Evolutionary conservation across 2,329 filamentous ascomycete genomes (phyloP), one percentile per base, ranked within the genome.

Genomic region (Cryphonectria radicalis): DNA sequence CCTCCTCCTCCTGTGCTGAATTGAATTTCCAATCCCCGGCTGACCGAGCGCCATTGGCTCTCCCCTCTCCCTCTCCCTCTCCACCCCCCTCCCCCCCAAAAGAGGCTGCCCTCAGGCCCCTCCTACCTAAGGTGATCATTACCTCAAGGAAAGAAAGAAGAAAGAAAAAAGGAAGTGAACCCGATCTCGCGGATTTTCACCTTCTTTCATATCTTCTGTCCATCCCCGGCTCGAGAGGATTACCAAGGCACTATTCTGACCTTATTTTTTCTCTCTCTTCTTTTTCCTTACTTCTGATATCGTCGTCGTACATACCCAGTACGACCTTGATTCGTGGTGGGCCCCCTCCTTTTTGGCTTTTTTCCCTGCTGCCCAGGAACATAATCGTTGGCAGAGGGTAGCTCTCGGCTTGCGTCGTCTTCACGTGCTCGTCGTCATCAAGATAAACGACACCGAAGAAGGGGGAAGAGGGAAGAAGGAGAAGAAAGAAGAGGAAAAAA

Each of bases 111-210:
- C 46, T 19, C n/a, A 4, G 46, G 46, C 46, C 46, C 22, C 28
- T 50, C 22, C 22, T 50, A 50, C 46, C 14, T 37, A 25, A 68
- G 66, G 22, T 68, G 66, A 62, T 68, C 66, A 32, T 68, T 43
- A 10, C 55, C 66, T 13, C 22, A 50, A 60, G 1, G 17, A 28
- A n/a, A 50, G 35, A 5, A 60, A 1, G 19, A 28, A n/a, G 37
- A 46, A 10, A 25, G 7, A 50, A 17, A 14, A 25, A 25, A 22
- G 37, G 13, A 14, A 35, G 25, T 10, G 40, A 59, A 13, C 13
- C 46, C 32, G 50, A 35, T 65, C 28, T 72, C 71, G 71, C 68
- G 65, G 64, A 70, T 70, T 72, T 70, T 70, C 50, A 68, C 71
- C 71, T 50, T 64, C 65, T 68, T 68, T 42, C 68, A 25, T 53